Base-by-base conservation (phyloP, 2,329 filamentous ascomycete genomes). In the Fusarium vanettenii region DNA sequence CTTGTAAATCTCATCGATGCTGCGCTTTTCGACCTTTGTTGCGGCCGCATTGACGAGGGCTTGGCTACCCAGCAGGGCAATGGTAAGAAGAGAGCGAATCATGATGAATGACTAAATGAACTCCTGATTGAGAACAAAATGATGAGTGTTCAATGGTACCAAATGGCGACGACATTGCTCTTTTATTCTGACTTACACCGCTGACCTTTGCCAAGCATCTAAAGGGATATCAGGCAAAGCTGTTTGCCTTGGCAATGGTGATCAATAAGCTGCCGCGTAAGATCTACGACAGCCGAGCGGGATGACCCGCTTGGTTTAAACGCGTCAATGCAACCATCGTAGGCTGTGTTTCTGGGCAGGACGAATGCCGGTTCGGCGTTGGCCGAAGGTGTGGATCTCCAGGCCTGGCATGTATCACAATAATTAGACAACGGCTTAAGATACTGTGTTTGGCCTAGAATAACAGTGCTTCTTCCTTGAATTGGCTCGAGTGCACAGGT, bases 1-100 rank as follows among this genome's bases (percentile, higher is more conserved):
- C 33, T 85, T 61, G 77, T 90, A 83, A 9, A 90, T 87, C 52
- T 88, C 81, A 16, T 89, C 86, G 1, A 89, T 72, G 1, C 83
- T 84, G 25, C 87, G 84, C 11, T 80, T 88, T 60, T 89, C 87
- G 20, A 56, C 39, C 8, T 74, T 18, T 1, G 81, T 65, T 33
- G 73, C 66, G 11, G 69, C 60, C n/a, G 69, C 60, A 22, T 66
- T 71, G 66, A 78, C 74, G 8, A 80, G 66, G 20, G 74, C 13
- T 31, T 73, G 76, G 14, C 67, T 59, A 0, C 69, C 67, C 33
- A 78, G 31, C 3, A 73, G 37, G 56, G 66, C 61, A 16, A 66
- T 31, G 0, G 68, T 22, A 0, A 76, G 31, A 9, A 74, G 20
- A 22, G 33, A 59, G 20, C 33, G 33, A 8, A 59, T 37, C 55